Evolutionary conservation across 192 early-diverging fungal species (phyloP), one percentile per base, ranked within the genome.

Genomic region (Dimargaris cristalligena): DNA sequence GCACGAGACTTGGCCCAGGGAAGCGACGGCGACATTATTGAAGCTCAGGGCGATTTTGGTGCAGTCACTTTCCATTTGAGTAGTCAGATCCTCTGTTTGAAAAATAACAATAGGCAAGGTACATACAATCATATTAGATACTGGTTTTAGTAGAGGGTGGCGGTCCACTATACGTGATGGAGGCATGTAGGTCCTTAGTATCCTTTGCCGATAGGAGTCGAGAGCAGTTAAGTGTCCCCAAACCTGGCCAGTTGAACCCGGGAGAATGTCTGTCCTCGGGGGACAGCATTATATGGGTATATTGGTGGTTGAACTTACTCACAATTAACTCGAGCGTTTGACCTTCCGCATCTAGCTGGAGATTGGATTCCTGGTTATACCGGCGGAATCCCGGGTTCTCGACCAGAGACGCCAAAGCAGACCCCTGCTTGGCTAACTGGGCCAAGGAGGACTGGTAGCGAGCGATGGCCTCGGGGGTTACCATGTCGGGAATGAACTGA

Each of bases 361-460:
- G 35, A 26, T 32, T 35, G 2, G 55, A 57, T n/a, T 25, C 16
- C n/a, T 35, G 28, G 55, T 34, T 34, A 34, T 57, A 57, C 33
- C 4, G 10, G 20, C 55, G 55, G 35, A 57, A 57, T 9, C 22
- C 13, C 28, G 55, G 32, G 32, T 31, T 34, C 10, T 26, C 33
- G 10, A 57, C 26, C 33, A 57, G 34, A 3, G 33, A 35, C 32
- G 30, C 35, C 3, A 57, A n/a, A 16, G 35, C 38, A 13, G 34
- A 11, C 18, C 55, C 34, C 22, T 57, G 55, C 33, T 57, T 57
- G 35, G n/a, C 34, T n/a, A 57, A 34, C 35, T 57, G 55, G 55
- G 34, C 33, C 55, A 57, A n/a, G n/a, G 55, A 38, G 20, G 30
- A 10, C 26, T 26, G 49, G 23, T 26, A 26, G 23, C 49, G 18